Conservation (phyloP, 768 basidiomycete genomes). For the Paxillus rubicundulus region DNA sequence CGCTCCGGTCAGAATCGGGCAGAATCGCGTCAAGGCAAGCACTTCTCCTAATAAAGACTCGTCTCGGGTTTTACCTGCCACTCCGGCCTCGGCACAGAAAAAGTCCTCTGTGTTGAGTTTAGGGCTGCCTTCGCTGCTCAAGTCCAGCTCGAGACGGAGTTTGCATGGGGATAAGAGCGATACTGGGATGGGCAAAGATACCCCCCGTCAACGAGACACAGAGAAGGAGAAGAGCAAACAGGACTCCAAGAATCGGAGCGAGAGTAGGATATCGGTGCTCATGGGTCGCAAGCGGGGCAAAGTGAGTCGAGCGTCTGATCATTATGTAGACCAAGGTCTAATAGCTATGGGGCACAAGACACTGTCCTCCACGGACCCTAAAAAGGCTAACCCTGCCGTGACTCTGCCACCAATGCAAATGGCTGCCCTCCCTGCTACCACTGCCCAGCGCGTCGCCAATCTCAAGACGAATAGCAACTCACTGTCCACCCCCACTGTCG, state of each 20-base stretch:
- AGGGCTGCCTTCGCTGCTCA: slow-evolving; percentile 78
- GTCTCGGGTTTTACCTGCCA: slow-evolving; percentile 49
- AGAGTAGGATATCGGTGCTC: slow-evolving; percentile 83
- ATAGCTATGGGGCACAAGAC: slow-evolving; percentile 49
- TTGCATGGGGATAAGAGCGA: slow-evolving; percentile 59
- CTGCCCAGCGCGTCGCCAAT: slow-evolving; percentile 81
- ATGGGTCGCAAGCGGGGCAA: slow-evolving; percentile 91
- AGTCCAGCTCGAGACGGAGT: slow-evolving; percentile 82
- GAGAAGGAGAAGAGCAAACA: slow-evolving; percentile 63
- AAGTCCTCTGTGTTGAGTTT: slow-evolving; percentile 83
- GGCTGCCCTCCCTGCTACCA: slow-evolving; percentile 74
- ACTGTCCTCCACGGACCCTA: slow-evolving; percentile 76
- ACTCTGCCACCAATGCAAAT: slow-evolving; percentile 90
- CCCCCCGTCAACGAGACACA: slow-evolving; percentile 37
- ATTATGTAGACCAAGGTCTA: slow-evolving; percentile 4
- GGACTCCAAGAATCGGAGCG: slow-evolving; percentile 79
- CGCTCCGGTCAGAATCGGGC: slow-evolving; percentile 37
- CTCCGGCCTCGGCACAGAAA: slow-evolving; percentile 63
- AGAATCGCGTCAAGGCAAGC: slow-evolving; percentile 42
- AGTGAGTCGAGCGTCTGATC: slow-evolving; percentile 45
- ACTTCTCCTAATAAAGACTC: slow-evolving; percentile 55
- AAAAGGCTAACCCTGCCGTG: slow-evolving; percentile 67
- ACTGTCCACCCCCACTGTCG: slow-evolving; percentile 41
- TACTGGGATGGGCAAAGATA: slow-evolving; percentile 41
- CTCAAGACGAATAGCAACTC: slow-evolving; percentile 58